Evolutionary conservation across 192 early-diverging fungal species (phyloP).

Genomic region (Entomortierella lignicola): DNA sequence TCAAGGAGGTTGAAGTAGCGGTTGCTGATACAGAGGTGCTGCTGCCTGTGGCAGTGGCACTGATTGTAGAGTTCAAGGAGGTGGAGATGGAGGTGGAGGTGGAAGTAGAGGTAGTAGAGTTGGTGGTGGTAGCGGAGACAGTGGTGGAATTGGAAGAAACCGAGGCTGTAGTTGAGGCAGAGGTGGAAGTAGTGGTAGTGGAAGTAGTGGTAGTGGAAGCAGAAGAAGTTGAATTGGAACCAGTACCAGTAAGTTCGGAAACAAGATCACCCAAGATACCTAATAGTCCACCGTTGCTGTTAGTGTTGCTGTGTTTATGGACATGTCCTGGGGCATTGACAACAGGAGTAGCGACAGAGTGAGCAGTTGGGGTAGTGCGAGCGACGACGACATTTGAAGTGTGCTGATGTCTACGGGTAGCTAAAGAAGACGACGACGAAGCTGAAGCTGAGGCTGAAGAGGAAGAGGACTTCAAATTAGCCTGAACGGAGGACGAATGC

Average conservation of each 20-base stretch:
- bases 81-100: background rate
- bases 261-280: background rate
- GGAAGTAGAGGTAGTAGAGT: background rate
- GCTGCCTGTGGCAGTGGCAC: too few relatives aligned
- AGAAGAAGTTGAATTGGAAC: background rate
- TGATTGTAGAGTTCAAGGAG: background rate
- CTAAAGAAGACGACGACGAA: too few relatives aligned
- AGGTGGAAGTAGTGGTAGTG: slow-evolving; percentile 7
- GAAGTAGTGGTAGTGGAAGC: slow-evolving; percentile 1
- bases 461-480: background rate
- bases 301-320: background rate
- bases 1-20: too few relatives aligned
- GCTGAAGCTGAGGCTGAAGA: too few relatives aligned
- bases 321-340: too few relatives aligned
- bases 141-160: background rate
- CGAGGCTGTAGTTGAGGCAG: background rate
- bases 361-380: too few relatives aligned
- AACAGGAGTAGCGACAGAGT: too few relatives aligned
- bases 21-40: background rate
- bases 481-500: too few relatives aligned
- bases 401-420: too few relatives aligned
- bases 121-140: background rate
- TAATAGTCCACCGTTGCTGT: background rate
- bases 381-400: too few relatives aligned
- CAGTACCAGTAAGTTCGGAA: background rate